Conservation (phyloP, 73 alveolate species). For the Paramecium sexaurelia region DNA sequence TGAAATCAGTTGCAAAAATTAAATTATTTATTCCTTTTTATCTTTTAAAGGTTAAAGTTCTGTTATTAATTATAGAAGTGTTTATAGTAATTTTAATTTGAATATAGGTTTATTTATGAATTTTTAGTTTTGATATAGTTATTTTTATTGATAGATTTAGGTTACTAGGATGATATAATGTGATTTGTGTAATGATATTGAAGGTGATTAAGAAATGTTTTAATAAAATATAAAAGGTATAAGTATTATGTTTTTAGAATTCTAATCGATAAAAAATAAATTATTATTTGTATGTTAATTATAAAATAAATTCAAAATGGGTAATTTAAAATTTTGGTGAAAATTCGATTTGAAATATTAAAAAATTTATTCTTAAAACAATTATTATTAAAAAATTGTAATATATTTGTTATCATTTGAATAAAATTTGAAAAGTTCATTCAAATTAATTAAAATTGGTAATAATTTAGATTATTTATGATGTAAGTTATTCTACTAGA, state of each 20-base stretch:
- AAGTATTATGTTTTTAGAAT: not conserved
- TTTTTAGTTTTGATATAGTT: too few species aligned
- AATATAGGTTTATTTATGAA: too few species aligned
- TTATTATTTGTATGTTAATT: not conserved
- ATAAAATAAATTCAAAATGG: constrained; percentile 24
- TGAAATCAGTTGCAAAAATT: too few species aligned
- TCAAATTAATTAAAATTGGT: not conserved
- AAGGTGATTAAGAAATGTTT: not conserved
- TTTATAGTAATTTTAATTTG: too few species aligned
- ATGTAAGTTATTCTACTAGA: not conserved
- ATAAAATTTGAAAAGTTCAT: not conserved
- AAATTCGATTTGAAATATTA: constrained; percentile 27
- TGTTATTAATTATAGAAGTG: too few species aligned
- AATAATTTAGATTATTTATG: not conserved
- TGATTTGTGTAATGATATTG: too few species aligned
- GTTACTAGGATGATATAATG: too few species aligned
- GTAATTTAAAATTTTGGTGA: not conserved
- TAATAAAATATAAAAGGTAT: not conserved
- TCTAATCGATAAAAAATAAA: not conserved
- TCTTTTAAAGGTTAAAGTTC: too few species aligned
- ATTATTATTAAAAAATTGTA: not conserved
- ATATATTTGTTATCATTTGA: not conserved
- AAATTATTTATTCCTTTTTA: too few species aligned
- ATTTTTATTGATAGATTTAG: too few species aligned
- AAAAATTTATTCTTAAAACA: not conserved